Evolutionary conservation across 495 filamentous ascomycete species (phyloP), one percentile per base, ranked within the genome.

Genomic region (Astrocystis sublimbata): DNA sequence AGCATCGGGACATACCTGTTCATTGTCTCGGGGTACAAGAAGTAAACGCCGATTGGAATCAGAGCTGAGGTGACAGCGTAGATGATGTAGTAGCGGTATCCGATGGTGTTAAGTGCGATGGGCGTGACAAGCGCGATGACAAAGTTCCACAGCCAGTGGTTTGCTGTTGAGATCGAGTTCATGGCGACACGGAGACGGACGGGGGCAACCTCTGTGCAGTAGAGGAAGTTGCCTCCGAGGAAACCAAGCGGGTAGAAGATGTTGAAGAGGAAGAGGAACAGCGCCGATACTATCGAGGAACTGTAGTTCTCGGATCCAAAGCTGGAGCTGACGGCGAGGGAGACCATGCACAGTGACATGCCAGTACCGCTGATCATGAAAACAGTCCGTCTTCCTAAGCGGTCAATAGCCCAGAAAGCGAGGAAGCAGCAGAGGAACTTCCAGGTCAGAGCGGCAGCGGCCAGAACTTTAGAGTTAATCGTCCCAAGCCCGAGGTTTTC

Each of bases 261-360:
- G 69, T 85, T 85, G 75, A 85, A 88, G 26, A 87, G 71, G 72
- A 85, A 85, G 51, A 87, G 78, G 66, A 85, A 86, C 23, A 80
- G 76, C 1, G 79, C 81, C 1, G 81, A 77, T 1, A 71, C 75
- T 42, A 83, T 61, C 52, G 63, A 64, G 7, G 69, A 24, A 10
- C 62, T 8, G 12, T 52, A 47, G 68, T 76, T 81, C 53, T 65
- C 56, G 10, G 66, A 40, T 60, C 70, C 61, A 62, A 78, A 70
- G 58, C 72, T 73, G 21, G 71, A 76, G 19, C 76, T 76, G 52
- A 80, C 65, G 17, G 81, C 76, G 33, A 85, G 73, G 24, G 78
- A 76, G 0, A 77, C 58, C 62, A 71, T 72, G 61, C 67, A 73
- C 26, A 63, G 54, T 52, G 68, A 56, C 73, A 83, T 82, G 35